A percentile compares a stretch with the other conserved stretches of the same genome.
Conservation (phyloP, 176 grass and related monocot species). For the Carex parvula region DNA sequence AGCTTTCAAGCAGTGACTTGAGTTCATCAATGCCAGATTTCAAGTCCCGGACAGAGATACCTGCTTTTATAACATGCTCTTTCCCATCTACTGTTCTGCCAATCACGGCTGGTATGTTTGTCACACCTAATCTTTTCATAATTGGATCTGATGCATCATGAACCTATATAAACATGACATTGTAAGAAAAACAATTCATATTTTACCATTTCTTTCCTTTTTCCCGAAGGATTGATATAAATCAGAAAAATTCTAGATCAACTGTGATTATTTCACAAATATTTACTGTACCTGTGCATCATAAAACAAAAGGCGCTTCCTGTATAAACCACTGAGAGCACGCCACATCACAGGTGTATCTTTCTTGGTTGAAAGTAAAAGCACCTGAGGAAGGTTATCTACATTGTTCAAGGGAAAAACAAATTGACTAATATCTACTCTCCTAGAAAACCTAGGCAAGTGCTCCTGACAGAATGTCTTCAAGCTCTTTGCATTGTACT, state of each 20-base stretch:
- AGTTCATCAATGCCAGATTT: constrained; percentile 71
- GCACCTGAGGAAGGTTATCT: constrained; percentile 64
- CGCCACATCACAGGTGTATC: constrained; percentile 87
- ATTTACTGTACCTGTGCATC: constrained; percentile 56
- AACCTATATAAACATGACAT: constrained; percentile 34
- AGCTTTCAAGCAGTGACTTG: constrained; percentile 56
- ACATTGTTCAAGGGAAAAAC: constrained; percentile 43
- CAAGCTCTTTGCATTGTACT: constrained; percentile 66
- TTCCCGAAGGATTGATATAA: background rate
- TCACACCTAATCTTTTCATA: constrained; percentile 63
- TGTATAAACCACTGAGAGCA: constrained; percentile 72
- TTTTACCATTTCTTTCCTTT: constrained; percentile 8
- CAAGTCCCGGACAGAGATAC: constrained; percentile 76
- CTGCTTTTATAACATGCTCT: constrained; percentile 58
- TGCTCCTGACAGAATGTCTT: constrained; percentile 88
- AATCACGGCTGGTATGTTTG: constrained; percentile 54
- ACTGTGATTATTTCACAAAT: background rate
- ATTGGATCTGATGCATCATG: constrained; percentile 58
- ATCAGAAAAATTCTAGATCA: background rate
- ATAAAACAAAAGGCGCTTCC: constrained; percentile 63
- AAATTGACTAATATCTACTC: constrained; percentile 53
- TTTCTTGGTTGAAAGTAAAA: constrained; percentile 80
- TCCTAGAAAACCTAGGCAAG: constrained; percentile 79
- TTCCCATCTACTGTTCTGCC: constrained; percentile 49
- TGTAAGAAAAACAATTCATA: background rate